Evolutionary conservation across 805 yeast genomes (phyloP).

Genomic region (Candida stauntonica): DNA sequence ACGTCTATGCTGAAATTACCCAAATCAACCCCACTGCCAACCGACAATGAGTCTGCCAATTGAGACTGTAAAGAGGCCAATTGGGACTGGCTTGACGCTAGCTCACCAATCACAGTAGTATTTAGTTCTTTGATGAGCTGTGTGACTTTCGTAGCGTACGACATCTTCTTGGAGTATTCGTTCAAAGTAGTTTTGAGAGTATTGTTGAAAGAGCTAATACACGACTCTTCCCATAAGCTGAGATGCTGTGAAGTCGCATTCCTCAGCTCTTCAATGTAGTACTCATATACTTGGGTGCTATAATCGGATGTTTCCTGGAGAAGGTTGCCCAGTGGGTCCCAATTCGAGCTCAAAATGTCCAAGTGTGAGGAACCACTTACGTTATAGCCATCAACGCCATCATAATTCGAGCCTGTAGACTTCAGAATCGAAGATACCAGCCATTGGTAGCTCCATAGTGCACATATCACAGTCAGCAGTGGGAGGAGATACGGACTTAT

Average conservation of each 20-base stretch:
- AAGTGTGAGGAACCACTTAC: too few relatives aligned
- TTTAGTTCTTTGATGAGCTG: constrained; percentile 2
- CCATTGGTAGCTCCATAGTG: constrained; percentile 4
- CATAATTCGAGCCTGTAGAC: too few relatives aligned
- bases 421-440: too few relatives aligned
- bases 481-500: constrained; percentile 6
- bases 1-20: constrained; percentile 4
- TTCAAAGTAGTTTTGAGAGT: neutral
- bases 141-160: neutral
- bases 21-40: constrained; percentile 6
- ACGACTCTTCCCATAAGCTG: neutral
- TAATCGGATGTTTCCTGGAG: too few relatives aligned
- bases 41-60: constrained; percentile 5
- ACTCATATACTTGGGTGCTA: too few relatives aligned
- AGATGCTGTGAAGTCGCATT: too few relatives aligned
- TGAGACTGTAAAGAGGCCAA: constrained; percentile 1
- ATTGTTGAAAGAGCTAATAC: neutral
- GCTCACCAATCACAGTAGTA: constrained; percentile 2
- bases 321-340: too few relatives aligned
- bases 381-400: too few relatives aligned
- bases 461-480: neutral
- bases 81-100: neutral
- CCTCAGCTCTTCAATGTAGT: too few relatives aligned
- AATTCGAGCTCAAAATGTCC: too few relatives aligned
- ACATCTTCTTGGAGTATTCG: neutral